Conservation (phyloP, 176 grass and related monocot species). For the Zoysia japonica region DNA sequence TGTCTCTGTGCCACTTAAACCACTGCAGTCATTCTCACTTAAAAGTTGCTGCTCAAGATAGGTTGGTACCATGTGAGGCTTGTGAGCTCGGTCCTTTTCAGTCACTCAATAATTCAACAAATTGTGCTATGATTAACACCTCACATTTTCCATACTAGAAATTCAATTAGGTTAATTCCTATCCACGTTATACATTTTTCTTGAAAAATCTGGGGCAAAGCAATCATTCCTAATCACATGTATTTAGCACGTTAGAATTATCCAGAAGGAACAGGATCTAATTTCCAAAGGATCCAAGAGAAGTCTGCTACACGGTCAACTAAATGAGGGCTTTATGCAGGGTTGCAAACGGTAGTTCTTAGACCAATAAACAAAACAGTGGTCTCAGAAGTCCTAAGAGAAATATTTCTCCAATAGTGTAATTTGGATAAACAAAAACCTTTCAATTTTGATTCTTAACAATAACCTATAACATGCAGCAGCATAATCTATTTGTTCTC, state of each 20-base stretch:
- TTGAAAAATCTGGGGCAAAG: neutral
- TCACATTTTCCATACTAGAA: constrained; percentile 12
- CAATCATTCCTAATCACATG: neutral
- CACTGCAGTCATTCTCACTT: constrained; percentile 32
- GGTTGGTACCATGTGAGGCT: constrained; percentile 30
- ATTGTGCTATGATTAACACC: constrained; percentile 25
- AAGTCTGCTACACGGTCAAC: neutral
- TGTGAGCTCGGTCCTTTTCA: constrained; percentile 31
- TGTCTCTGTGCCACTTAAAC: constrained; percentile 16
- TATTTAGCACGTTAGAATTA: constrained; percentile 6
- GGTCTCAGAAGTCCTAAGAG: neutral
- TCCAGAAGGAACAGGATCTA: constrained; percentile 23
- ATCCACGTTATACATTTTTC: neutral
- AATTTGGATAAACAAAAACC: neutral
- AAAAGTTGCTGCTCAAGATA: constrained; percentile 28
- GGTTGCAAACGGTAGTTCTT: neutral
- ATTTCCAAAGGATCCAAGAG: neutral
- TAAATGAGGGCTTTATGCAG: neutral
- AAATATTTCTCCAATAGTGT: too few relatives aligned
- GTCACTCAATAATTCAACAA: constrained; percentile 30
- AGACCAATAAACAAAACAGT: neutral
- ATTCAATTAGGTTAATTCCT: constrained; percentile 5
- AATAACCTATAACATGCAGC: neutral
- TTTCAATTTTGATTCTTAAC: constrained; percentile 2
- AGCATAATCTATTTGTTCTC: too few relatives aligned